These are phyloP conservation scores for Davidsoniella eucalypti DNA, from an alignment of 2,329 filamentous ascomycete species.

Conservation along the genomic window DNA sequence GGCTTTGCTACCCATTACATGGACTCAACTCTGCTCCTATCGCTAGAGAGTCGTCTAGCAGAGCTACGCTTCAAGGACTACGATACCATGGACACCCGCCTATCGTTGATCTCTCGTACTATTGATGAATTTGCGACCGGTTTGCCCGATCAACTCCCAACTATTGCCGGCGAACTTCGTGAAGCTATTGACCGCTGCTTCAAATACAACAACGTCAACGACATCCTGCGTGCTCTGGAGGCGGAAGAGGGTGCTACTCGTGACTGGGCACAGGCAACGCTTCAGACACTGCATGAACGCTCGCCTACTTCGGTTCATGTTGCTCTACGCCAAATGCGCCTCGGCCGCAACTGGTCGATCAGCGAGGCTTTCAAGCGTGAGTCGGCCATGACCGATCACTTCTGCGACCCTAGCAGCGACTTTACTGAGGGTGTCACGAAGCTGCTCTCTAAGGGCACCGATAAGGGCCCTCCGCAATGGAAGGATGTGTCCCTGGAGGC, in stretches of 20 bases:
- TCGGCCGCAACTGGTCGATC: constrained; percentile 64
- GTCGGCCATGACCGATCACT: constrained; percentile 58
- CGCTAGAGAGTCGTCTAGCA: constrained; percentile 68
- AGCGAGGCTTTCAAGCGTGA: constrained; percentile 72
- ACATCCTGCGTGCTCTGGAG: constrained; percentile 54
- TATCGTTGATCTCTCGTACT: constrained; percentile 63
- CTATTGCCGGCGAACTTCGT: constrained; percentile 51
- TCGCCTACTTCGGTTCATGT: constrained; percentile 83
- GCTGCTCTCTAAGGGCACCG: constrained; percentile 37
- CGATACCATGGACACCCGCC: constrained; percentile 42
- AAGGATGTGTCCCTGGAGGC: constrained; percentile 55
- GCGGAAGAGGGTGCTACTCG: constrained; percentile 31
- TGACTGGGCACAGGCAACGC: constrained; percentile 64
- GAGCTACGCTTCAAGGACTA: constrained; percentile 81
- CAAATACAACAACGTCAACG: constrained; percentile 44
- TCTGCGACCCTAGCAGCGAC: constrained; percentile 80
- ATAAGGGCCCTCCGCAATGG: constrained; percentile 33
- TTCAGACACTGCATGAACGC: constrained; percentile 56
- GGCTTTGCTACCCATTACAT: constrained; percentile 93
- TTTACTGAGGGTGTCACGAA: constrained; percentile 85
- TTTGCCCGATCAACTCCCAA: constrained; percentile 55
- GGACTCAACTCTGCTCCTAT: constrained; percentile 71
- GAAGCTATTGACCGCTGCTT: constrained; percentile 76
- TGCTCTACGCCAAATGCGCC: constrained; percentile 63
- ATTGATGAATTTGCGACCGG: constrained; percentile 86